Evolutionary conservation across 73 alveolate species (phyloP).

Genomic region (Paramecium octaurelia): DNA sequence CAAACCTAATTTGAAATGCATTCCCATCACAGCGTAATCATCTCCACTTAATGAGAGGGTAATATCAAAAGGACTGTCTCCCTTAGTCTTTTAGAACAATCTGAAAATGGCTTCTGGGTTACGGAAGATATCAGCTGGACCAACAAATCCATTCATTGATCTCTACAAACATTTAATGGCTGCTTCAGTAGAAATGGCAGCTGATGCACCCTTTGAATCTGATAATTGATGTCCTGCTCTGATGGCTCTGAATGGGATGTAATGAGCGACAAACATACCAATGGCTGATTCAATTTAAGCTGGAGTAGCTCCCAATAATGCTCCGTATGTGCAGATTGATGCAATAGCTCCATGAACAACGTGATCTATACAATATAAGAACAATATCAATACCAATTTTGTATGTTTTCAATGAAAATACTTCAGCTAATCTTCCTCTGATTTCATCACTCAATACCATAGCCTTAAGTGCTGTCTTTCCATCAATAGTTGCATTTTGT

Average conservation of each 20-base stretch:
- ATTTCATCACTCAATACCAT: constrained; percentile 94
- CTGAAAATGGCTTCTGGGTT: constrained; percentile 93
- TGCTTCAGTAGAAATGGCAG: constrained; percentile 86
- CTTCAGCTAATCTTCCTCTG: constrained; percentile 97
- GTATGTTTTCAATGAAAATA: constrained; percentile 73
- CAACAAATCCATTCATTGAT: constrained; percentile 91
- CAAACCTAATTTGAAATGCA: constrained; percentile 96
- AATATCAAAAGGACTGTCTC: constrained; percentile 79
- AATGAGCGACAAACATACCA: constrained; percentile 91
- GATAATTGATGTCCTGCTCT: constrained; percentile 87
- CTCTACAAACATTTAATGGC: constrained; percentile 73
- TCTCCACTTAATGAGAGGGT: constrained; percentile 70
- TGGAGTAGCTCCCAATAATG: constrained; percentile 81
- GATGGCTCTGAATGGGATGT: constrained; percentile 96
- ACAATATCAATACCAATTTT: constrained; percentile 55
- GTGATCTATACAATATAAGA: constrained; percentile 79
- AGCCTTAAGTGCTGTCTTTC: constrained; percentile 77
- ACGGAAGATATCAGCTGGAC: constrained; percentile 95
- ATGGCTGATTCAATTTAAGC: constrained; percentile 89
- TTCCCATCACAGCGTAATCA: constrained; percentile 89
- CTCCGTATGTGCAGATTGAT: constrained; percentile 83
- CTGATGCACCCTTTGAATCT: constrained; percentile 77
- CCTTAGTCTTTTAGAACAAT: constrained; percentile 48
- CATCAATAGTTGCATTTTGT: constrained; percentile 58
- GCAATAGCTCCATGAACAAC: constrained; percentile 96